Evolutionary conservation across 768 basidiomycete genomes (phyloP).

Genomic region (Symmetrospora coprosmae): DNA sequence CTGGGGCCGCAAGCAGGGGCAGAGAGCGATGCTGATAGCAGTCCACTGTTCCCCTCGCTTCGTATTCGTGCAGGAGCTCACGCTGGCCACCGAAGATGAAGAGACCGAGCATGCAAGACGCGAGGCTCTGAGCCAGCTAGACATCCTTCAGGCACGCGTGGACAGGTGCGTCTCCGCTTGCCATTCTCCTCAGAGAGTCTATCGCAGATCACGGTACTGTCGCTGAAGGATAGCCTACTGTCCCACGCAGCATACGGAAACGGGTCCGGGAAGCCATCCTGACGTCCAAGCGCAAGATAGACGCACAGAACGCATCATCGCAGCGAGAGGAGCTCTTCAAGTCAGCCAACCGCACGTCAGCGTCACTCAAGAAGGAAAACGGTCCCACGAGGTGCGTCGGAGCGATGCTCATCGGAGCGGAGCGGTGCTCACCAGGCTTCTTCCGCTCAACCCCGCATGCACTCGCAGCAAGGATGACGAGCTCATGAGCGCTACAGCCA

Average conservation of each 20-base stretch:
- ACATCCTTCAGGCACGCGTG: background rate
- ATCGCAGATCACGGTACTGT: too few relatives aligned
- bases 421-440: too few relatives aligned
- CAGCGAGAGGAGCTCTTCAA: constrained; percentile 57
- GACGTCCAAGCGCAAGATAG: constrained; percentile 58
- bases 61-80: background rate
- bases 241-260: constrained; percentile 42
- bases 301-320: constrained; percentile 45
- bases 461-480: constrained; percentile 61
- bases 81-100: background rate
- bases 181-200: too few relatives aligned
- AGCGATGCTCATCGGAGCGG: too few relatives aligned
- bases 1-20: too few relatives aligned
- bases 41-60: background rate
- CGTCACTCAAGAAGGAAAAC: constrained; percentile 20
- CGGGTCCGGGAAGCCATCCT: constrained; percentile 58
- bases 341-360: constrained; percentile 39
- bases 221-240: background rate
- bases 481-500: constrained; percentile 72
- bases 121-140: background rate
- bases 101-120: background rate
- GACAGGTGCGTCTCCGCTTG: background rate
- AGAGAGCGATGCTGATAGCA: too few relatives aligned
- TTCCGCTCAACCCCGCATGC: background rate
- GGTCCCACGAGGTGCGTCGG: constrained; percentile 43